Base-by-base conservation (phyloP, 345 rosid genomes). In the Triadica sebifera region DNA sequence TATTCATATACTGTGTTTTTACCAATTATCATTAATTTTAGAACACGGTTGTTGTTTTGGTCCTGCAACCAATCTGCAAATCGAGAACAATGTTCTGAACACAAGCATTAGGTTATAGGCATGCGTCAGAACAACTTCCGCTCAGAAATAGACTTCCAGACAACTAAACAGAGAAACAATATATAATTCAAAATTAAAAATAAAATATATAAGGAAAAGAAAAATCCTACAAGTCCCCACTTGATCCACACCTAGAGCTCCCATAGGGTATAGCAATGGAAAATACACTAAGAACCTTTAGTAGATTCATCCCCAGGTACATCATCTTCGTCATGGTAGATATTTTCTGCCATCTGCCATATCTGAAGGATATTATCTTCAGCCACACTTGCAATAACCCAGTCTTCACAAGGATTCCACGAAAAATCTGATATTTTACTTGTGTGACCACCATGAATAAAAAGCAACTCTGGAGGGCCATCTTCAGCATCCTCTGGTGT, bases 331-430 rank as follows among this genome's bases (percentile, higher is more conserved):
- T 95, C 99, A 43, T 95, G 99, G 81, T 95, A 95, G 38, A 95
- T 95, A 78, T 91, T 93, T 85, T 95, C 99, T 11, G 98, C 97
- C 99, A 95, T 93, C 87, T 95, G 99, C 99, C 99, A 95, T 77
- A 95, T 93, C 67, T 95, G 99, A 70, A 95, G 97, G 65, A 95
- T 95, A 82, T 95, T 95, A 84, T 95, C 99, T 78, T 95, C 99
- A 1, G 99, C 97, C 52, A 95, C 99, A 75, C 99, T 95, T 34
- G 96, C 85, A 49, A 95, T 55, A 49, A 95, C 98, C 99, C 99
- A 95, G 76, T 95, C 99, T 79, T 95, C 98, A 75, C 97, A 91
- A 3, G 99, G 97, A 84, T 95, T 95, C 99, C 99, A 95, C 8
- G 99, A 93, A 80, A 96, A 96, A 81, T 93, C 98, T 12, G 99